A percentile compares a stretch with the other conserved stretches of the same genome.
These are phyloP conservation scores for Tylopilus subfusipes DNA, from an alignment of 768 basidiomycete genomes.

Conservation along the genomic window DNA sequence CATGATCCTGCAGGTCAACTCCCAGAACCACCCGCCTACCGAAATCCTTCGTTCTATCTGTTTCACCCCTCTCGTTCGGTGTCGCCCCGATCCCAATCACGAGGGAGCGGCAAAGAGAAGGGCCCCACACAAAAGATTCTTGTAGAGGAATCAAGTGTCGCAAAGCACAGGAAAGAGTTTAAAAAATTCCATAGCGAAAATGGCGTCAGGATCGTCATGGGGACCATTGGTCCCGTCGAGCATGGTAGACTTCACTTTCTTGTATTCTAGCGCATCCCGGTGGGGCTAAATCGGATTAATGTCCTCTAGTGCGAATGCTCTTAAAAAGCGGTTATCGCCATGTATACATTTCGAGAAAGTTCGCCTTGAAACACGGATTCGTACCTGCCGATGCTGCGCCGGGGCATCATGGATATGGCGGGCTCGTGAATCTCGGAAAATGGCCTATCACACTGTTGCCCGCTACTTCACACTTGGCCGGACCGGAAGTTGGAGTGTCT, in stretches of 20 bases:
- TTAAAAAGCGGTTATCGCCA: conserved; percentile 88
- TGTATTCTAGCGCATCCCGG: no score
- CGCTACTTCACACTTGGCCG: conserved; percentile 3
- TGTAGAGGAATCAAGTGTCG: conserved; percentile 43
- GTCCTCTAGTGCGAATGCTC: conserved; percentile 81
- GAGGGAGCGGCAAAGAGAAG: conserved; percentile 41
- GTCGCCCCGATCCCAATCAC: conserved; percentile 32
- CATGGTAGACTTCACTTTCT: conserved; percentile 52
- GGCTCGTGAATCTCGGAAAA: conserved; percentile 77
- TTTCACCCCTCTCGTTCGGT: conserved; percentile 36
- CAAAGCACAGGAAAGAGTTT: conserved; percentile 71
- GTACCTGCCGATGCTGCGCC: conserved; percentile 84
- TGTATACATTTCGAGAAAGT: conserved; percentile 94
- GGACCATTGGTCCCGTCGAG: conserved; percentile 85
- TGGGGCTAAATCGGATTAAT: background rate
- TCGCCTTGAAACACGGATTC: conserved; percentile 84
- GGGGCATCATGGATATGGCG: conserved; percentile 92
- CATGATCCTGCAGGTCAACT: conserved; percentile 58
- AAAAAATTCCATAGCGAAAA: conserved; percentile 86
- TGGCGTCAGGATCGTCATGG: conserved; percentile 89
- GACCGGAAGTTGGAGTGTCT: background rate
- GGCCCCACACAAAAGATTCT: conserved; percentile 30
- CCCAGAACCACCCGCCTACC: conserved; percentile 59
- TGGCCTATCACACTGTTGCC: conserved; percentile 77
- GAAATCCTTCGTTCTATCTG: conserved; percentile 68